Evolutionary conservation across 2,329 filamentous ascomycete species (phyloP).

Genomic region (Dendrostoma leiphaemia): DNA sequence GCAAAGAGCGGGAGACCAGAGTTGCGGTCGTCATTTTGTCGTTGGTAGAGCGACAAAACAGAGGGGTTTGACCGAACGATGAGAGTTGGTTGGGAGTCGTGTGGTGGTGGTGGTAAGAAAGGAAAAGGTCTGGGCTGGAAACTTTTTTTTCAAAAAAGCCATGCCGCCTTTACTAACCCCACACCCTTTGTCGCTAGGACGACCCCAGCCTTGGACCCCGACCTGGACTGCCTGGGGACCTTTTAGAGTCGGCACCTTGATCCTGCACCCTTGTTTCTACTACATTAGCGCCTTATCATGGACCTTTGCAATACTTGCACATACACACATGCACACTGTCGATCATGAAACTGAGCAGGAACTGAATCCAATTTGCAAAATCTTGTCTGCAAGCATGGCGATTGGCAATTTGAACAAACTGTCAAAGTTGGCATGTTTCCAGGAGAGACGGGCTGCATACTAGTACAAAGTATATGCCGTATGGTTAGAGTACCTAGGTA

Average conservation of each 20-base stretch:
- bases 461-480: too few species aligned
- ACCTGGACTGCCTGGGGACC: background rate
- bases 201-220: background rate
- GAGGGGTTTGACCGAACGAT: background rate
- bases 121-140: conserved; percentile 2
- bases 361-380: too few species aligned
- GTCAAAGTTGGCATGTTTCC: too few species aligned
- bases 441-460: too few species aligned
- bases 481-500: too few species aligned
- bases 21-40: conserved; percentile 61
- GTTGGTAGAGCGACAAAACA: background rate
- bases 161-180: background rate
- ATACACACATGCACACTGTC: too few species aligned
- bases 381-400: too few species aligned
- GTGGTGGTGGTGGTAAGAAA: background rate
- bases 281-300: too few species aligned
- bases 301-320: background rate
- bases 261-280: too few species aligned
- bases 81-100: background rate
- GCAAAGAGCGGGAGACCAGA: conserved; percentile 65
- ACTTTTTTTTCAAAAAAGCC: conserved; percentile 16
- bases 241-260: background rate
- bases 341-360: too few species aligned
- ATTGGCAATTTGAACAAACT: too few species aligned
- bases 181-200: background rate